Evolutionary conservation across 768 basidiomycete species (phyloP).

Genomic region (Agaricus blazei): DNA sequence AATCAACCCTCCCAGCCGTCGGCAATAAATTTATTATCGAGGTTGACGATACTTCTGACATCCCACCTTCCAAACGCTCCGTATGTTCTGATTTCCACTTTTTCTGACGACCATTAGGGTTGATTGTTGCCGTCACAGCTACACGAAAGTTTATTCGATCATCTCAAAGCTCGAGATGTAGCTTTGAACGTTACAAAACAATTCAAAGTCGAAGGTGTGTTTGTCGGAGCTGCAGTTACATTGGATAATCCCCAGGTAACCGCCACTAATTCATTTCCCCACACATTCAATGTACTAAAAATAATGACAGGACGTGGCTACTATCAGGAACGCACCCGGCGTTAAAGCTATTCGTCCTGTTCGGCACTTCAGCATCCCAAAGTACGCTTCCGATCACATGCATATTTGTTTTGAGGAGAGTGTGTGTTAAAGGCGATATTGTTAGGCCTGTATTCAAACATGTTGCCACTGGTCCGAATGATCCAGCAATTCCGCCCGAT

Average conservation of each 20-base stretch:
- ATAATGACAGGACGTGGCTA: constrained; percentile 38
- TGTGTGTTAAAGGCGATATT: neutral
- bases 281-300: neutral
- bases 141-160: constrained; percentile 46
- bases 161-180: constrained; percentile 37
- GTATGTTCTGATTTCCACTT: constrained; percentile 17
- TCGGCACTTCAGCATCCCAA: constrained; percentile 33
- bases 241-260: constrained; percentile 29
- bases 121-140: constrained; percentile 17
- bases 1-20: constrained; percentile 31
- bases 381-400: constrained; percentile 20
- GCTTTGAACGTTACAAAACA: constrained; percentile 43
- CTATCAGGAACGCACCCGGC: constrained; percentile 40
- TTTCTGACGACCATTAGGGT: neutral
- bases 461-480: constrained; percentile 34
- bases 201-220: constrained; percentile 47
- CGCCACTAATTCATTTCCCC: neutral
- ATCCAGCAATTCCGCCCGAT: constrained; percentile 41
- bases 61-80: constrained; percentile 31
- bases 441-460: constrained; percentile 38
- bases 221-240: constrained; percentile 54
- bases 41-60: constrained; percentile 34
- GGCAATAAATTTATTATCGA: constrained; percentile 57
- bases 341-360: constrained; percentile 57
- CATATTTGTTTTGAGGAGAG: neutral